A percentile compares a stretch with the other conserved stretches of the same genome.
phyloP scores from a whole-genome alignment of 805 yeast genomes.

The Starmerella vitae region DNA sequence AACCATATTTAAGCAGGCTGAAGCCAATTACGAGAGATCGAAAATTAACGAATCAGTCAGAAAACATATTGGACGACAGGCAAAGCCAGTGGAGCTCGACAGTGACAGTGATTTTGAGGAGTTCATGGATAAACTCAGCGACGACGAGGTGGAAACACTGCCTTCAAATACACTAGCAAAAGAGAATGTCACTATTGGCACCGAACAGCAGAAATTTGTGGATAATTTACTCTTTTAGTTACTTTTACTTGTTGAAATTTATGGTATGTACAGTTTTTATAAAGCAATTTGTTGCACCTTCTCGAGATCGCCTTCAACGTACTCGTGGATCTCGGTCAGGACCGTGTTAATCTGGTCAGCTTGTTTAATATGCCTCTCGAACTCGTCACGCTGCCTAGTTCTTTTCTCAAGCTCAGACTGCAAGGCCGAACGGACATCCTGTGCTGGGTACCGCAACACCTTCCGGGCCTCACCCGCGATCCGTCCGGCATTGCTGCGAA shows the following conservation, averaged over 20 bases:
- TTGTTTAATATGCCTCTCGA: slow-evolving; percentile 38
- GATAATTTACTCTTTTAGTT: slow-evolving; percentile 10
- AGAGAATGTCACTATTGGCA: neutral
- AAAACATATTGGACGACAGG: slow-evolving; percentile 8
- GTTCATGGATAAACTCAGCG: slow-evolving; percentile 18
- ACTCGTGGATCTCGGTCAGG: slow-evolving; percentile 38
- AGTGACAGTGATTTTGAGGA: slow-evolving; percentile 21
- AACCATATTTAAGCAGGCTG: slow-evolving; percentile 11
- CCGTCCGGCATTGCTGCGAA: slow-evolving; percentile 62
- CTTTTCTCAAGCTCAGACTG: slow-evolving; percentile 53
- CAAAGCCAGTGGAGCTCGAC: slow-evolving; percentile 10
- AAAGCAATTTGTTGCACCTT: slow-evolving; percentile 2
- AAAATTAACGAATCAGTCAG: slow-evolving; percentile 11
- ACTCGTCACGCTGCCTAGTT: slow-evolving; percentile 42
- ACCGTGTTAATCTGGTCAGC: slow-evolving; percentile 45
- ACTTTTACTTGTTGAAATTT: no score
- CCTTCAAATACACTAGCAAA: neutral
- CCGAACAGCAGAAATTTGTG: slow-evolving; percentile 11
- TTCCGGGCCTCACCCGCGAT: slow-evolving; percentile 69
- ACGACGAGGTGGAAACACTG: neutral
- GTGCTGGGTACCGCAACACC: slow-evolving; percentile 67
- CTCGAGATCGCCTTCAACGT: slow-evolving; percentile 23
- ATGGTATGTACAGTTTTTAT: no score
- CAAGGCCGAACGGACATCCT: slow-evolving; percentile 62
- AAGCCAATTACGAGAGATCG: slow-evolving; percentile 14